Base-by-base conservation (phyloP, 352 stramenopile genomes). In the Globisporangium abappressorium region DNA sequence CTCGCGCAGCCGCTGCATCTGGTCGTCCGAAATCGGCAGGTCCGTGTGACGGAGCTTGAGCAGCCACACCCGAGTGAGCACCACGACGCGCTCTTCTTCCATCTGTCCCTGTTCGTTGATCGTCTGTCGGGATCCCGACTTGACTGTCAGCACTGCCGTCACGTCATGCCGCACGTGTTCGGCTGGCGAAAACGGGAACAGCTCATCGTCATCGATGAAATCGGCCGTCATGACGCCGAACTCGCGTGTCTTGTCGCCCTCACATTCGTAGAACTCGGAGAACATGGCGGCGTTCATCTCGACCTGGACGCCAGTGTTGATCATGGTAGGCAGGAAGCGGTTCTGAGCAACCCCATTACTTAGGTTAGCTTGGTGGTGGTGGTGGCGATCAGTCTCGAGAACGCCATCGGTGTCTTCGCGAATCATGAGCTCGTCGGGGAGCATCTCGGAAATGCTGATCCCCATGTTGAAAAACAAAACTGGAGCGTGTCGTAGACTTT, bases 51-150 rank as follows among this genome's bases (percentile, higher is more conserved):
- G 53, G 11, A 69, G 18, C 34, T 49, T 62, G 24, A 69, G 34
- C 6, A 69, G 60, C 22, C 54, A 28, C 1, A 53, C 51, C n/a
- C 64, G 64, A 14, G 20, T 38, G 9, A 69, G 14, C 33, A 63
- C 43, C 11, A 69, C 64, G 4, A 69, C 64, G 4, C 62, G 64
- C 15, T 58, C 53, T 14, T 56, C 49, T 22, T 68, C 63, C 53
- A 2, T 58, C 26, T 36, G 24, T 34, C 18, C 53, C 5, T 58
- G 26, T 58, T 56, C 54, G 22, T 62, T 43, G 30, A 61, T 24
- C 22, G 20, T 47, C 34, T 22, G 12, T 4, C 38, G 41, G 4
- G 30, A 6, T 22, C 58, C 54, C 14, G 12, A 7, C 11, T 12
- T 34, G 53, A 69, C 28, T 7, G 30, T 41, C 9, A 69, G 30